A percentile compares a stretch with the other conserved stretches of the same genome.
phyloP scores from a whole-genome alignment of 2,329 filamentous ascomycete genomes.

The Sporothrix brasiliensis region DNA sequence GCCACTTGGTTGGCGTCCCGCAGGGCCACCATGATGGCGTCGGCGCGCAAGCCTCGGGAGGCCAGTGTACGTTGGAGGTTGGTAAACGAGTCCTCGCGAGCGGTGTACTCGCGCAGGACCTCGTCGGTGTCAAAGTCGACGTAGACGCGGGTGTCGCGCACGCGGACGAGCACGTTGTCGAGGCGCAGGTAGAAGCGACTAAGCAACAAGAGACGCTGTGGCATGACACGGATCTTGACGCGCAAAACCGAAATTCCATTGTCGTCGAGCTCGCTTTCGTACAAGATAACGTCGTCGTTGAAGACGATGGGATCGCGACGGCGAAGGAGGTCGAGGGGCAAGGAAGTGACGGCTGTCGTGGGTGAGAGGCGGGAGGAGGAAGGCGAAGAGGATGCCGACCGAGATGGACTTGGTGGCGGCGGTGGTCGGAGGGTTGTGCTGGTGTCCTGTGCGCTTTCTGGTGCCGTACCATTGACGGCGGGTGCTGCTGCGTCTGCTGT shows the following conservation, averaged over 20 bases:
- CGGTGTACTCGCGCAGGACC: constrained; percentile 86
- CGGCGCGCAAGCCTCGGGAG: constrained; percentile 57
- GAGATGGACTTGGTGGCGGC: neutral
- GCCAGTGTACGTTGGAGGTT: constrained; percentile 63
- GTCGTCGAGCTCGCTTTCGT: constrained; percentile 96
- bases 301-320: constrained; percentile 92
- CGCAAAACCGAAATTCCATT: constrained; percentile 91
- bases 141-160: constrained; percentile 89
- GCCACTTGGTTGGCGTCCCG: constrained; percentile 78
- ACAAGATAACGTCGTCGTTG: constrained; percentile 94
- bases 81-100: constrained; percentile 80
- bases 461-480: neutral
- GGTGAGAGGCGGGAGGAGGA: neutral
- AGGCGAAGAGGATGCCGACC: neutral
- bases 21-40: constrained; percentile 75
- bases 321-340: constrained; percentile 84
- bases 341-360: constrained; percentile 42
- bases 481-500: neutral
- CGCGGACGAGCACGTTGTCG: constrained; percentile 83
- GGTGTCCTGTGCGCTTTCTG: neutral
- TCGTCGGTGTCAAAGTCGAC: constrained; percentile 80
- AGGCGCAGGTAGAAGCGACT: constrained; percentile 89
- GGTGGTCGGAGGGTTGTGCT: neutral
- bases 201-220: constrained; percentile 80
- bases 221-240: constrained; percentile 92